A percentile compares a stretch with the other conserved stretches of the same genome.
phyloP scores from a whole-genome alignment of 495 filamentous ascomycete species.

The Xylaria scruposa region DNA sequence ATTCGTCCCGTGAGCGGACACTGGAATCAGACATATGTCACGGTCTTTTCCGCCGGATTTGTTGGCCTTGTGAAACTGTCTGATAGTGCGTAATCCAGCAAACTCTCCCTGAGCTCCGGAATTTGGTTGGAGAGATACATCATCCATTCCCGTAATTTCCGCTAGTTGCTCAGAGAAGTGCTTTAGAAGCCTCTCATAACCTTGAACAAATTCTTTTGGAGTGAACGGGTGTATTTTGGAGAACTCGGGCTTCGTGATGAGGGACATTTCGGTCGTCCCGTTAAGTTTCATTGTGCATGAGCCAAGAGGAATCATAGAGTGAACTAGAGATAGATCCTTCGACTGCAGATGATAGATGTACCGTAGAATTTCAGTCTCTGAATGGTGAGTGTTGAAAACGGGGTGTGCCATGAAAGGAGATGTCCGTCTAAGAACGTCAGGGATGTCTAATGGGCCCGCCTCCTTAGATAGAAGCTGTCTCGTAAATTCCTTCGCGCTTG shows the following conservation, averaged over 20 bases:
- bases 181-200: conserved; percentile 72
- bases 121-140: conserved; percentile 92
- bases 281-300: conserved; percentile 99
- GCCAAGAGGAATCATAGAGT: conserved; percentile 99
- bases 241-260: conserved; percentile 85
- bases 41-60: conserved; percentile 63
- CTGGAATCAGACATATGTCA: conserved; percentile 95
- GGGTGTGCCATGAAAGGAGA: conserved; percentile 86
- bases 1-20: conserved; percentile 97
- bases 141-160: conserved; percentile 89
- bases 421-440: conserved; percentile 70
- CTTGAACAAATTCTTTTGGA: conserved; percentile 65
- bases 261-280: conserved; percentile 91
- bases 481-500: conserved; percentile 42
- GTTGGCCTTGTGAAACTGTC: conserved; percentile 78
- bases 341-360: conserved; percentile 96
- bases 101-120: conserved; percentile 98
- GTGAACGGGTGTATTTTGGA: conserved; percentile 86
- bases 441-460: conserved; percentile 58
- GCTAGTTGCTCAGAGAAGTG: conserved; percentile 79
- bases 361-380: conserved; percentile 92
- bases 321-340: conserved; percentile 91
- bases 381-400: conserved; percentile 96
- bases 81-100: conserved; percentile 89
- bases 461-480: conserved; percentile 46